A percentile compares a stretch with the other conserved stretches of the same genome.
These are phyloP conservation scores for Ensete ventricosum DNA, from an alignment of 176 grass and related monocot species.

Conservation along the genomic window DNA sequence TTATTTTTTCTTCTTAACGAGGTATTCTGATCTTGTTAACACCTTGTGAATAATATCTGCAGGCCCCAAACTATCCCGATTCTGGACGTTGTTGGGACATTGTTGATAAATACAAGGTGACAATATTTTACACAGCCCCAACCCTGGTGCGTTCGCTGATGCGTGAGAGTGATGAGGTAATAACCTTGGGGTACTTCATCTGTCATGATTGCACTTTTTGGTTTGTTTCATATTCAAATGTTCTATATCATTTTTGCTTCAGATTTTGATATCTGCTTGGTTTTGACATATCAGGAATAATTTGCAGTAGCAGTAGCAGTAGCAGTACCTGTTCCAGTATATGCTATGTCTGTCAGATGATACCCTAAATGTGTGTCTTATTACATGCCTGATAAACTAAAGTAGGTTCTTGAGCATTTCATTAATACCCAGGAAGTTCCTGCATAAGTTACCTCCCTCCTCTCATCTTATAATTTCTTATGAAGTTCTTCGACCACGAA, in stretches of 20 bases:
- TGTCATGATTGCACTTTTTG: neutral
- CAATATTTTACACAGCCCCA: conserved; percentile 98
- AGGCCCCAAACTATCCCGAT: conserved; percentile 95
- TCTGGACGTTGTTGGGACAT: conserved; percentile 84
- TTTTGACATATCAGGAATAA: neutral
- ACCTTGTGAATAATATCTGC: conserved; percentile 27
- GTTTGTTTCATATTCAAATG: neutral
- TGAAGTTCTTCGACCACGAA: neutral
- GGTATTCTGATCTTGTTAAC: conserved; percentile 3
- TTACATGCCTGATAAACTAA: neutral
- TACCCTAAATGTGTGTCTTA: neutral
- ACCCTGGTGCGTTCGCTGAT: conserved; percentile 91
- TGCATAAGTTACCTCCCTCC: conserved; percentile 5
- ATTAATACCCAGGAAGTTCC: neutral
- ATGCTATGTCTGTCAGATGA: neutral
- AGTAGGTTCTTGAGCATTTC: neutral
- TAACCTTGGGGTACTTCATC: conserved; percentile 5
- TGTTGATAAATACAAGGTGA: conserved; percentile 89
- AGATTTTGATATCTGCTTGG: neutral
- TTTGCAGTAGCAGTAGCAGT: neutral
- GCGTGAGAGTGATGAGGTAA: conserved; percentile 76
- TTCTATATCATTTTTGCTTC: neutral
- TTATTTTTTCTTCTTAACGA: neutral
- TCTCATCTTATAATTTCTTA: conserved; percentile 3
- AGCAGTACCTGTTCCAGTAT: neutral